Conservation (phyloP, 768 basidiomycete genomes). For the Termitomyces sp. region DNA sequence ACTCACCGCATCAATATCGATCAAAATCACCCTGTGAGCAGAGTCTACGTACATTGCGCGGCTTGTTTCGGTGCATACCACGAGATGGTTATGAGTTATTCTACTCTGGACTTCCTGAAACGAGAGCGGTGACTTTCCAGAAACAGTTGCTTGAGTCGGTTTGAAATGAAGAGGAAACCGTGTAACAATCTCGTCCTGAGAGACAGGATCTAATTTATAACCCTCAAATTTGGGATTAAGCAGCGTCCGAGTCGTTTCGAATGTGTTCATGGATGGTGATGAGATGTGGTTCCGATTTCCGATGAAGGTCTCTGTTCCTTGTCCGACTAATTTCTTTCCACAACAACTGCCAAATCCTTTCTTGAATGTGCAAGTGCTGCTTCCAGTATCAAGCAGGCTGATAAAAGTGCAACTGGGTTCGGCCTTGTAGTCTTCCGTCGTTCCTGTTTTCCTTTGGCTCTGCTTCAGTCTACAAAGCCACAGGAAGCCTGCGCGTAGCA, state of each 20-base stretch:
- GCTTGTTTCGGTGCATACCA: conserved; percentile 37
- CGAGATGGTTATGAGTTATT: conserved; percentile 80
- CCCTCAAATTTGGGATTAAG: conserved; percentile 84
- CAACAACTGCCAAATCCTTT: neutral
- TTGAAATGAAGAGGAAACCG: conserved; percentile 48
- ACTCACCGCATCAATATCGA: conserved; percentile 58
- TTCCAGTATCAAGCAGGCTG: neutral
- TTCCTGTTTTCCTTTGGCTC: neutral
- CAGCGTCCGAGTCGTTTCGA: conserved; percentile 46
- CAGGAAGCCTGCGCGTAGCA: neutral
- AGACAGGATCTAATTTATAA: conserved; percentile 65
- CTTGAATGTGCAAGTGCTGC: neutral
- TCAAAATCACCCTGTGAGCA: conserved; percentile 51
- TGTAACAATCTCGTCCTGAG: conserved; percentile 49
- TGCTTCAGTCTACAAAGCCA: neutral
- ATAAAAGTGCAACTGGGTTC: neutral
- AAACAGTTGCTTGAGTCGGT: conserved; percentile 57
- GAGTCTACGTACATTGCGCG: conserved; percentile 67
- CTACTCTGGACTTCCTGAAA: conserved; percentile 83
- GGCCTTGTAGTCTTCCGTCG: neutral
- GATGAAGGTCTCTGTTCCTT: neutral
- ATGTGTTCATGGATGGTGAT: conserved; percentile 23
- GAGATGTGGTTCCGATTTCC: neutral
- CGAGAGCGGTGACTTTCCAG: conserved; percentile 56
- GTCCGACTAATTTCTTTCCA: neutral